Evolutionary conservation across 2,329 filamentous ascomycete genomes (phyloP).

Genomic region (Scedosporium aurantiacum): DNA sequence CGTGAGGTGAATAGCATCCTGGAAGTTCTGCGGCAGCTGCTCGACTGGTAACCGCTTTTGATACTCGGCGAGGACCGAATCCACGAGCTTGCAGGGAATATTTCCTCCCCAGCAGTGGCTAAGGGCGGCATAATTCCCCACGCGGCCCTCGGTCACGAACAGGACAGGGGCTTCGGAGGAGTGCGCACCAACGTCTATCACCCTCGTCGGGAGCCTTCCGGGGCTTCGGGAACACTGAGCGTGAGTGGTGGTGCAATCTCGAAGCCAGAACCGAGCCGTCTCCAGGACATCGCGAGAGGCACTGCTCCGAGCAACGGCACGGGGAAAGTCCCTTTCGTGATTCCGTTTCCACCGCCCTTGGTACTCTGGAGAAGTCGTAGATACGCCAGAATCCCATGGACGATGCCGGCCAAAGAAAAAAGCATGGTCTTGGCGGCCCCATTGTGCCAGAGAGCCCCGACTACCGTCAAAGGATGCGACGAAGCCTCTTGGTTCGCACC

Average conservation of each 20-base stretch:
- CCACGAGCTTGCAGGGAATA: background rate
- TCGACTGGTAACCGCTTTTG: conserved; percentile 6
- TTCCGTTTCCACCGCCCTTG: background rate
- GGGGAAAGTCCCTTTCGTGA: background rate
- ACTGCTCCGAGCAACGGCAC: background rate
- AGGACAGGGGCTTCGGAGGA: background rate
- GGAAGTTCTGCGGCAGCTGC: conserved; percentile 9
- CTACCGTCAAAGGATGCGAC: background rate
- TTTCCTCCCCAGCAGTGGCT: conserved; percentile 9
- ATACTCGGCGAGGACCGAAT: background rate
- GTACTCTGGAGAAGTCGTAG: background rate
- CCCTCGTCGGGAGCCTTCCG: background rate
- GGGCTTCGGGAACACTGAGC: background rate
- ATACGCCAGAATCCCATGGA: background rate
- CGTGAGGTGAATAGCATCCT: conserved; percentile 15
- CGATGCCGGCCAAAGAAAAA: background rate
- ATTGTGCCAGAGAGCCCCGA: background rate
- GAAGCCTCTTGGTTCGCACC: background rate
- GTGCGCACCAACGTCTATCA: background rate
- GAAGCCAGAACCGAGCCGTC: background rate
- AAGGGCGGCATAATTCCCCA: conserved; percentile 1
- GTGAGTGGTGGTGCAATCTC: background rate
- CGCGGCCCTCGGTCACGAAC: background rate
- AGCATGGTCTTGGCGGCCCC: background rate
- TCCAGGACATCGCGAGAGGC: background rate